Conservation (phyloP, 2,329 filamentous ascomycete species). For the Ilyonectria sp. region DNA sequence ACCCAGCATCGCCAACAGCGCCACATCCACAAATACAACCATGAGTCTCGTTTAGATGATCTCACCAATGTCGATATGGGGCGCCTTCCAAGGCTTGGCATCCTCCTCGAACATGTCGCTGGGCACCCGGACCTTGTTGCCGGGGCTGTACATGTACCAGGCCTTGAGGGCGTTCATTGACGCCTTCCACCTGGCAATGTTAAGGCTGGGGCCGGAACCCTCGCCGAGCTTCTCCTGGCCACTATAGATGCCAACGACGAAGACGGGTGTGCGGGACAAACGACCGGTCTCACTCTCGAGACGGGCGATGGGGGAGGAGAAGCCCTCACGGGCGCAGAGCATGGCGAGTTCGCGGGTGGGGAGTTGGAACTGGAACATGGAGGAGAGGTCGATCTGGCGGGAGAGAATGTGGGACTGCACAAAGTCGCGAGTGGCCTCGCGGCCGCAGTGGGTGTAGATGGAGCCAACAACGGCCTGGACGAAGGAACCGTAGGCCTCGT, state of each 20-base stretch:
- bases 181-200: slow-evolving; percentile 84
- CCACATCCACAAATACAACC: slow-evolving; percentile 41
- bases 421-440: slow-evolving; percentile 84
- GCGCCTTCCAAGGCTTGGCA: slow-evolving; percentile 76
- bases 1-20: slow-evolving; percentile 32
- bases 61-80: slow-evolving; percentile 80
- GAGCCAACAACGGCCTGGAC: slow-evolving; percentile 88
- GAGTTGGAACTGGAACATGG: slow-evolving; percentile 86
- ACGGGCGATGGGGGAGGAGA: slow-evolving; percentile 88
- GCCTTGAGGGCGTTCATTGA: slow-evolving; percentile 89
- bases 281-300: slow-evolving; percentile 94
- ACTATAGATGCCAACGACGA: slow-evolving; percentile 93
- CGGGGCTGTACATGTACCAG: slow-evolving; percentile 96
- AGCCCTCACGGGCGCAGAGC: slow-evolving; percentile 90
- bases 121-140: slow-evolving; percentile 73
- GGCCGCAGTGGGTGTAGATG: slow-evolving; percentile 88
- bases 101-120: slow-evolving; percentile 77
- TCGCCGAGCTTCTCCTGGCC: slow-evolving; percentile 93
- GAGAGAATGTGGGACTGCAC: slow-evolving; percentile 87
- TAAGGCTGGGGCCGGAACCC: slow-evolving; percentile 83
- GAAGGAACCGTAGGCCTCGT: slow-evolving; percentile 80
- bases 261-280: slow-evolving; percentile 87
- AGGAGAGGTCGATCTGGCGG: slow-evolving; percentile 81
- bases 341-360: slow-evolving; percentile 87
- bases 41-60: slow-evolving; percentile 64